Evolutionary conservation across 768 basidiomycete genomes (phyloP), one percentile per base, ranked within the genome.

Genomic region (Lactifluus hygrophoroides): DNA sequence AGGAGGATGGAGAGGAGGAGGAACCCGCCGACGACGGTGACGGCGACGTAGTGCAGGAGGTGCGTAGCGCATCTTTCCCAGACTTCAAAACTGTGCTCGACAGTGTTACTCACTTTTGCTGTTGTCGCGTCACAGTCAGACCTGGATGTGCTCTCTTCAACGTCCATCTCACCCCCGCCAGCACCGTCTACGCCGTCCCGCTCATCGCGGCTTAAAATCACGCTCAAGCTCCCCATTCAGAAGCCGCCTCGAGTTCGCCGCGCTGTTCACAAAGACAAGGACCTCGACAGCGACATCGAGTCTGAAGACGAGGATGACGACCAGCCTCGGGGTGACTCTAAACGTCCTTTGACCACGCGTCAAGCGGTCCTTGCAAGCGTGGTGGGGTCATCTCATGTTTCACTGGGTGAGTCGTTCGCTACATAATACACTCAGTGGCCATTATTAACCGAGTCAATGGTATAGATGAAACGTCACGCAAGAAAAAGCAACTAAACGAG

Each of bases 291-390:
- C 23, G 6, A 77, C 79, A 74, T 83, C 76, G 28, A 80, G 78
- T 68, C 67, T 11, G 71, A 72, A 38, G 69, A 69, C 53, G 69
- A 69, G 5, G 66, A 65, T 6, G 70, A 70, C 64, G 69, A 43
- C 66, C 70, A 43, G 56, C 66, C 68, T 1, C 66, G 67, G 1
- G 67, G 67, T 1, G 60, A 69, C 10, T 55, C 69, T 0, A 64
- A 67, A 8, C 66, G 70, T 8, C 65, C 69, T 0, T 51, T 77
- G 54, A 77, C 75, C 0, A 73, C 75, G 9, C 72, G 87, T 25
- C 86, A 89, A 63, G 87, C 87, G 2, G 86, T 85, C 16, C 72
- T 88, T 9, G 83, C 83, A 1, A 84, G 82, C 55, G 83, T 86
- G 30, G 80, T 84, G 2, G 85, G 82, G 54, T 75, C 85, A 0